These are phyloP conservation scores for Annona cherimola DNA, from an alignment of 164 flowering plant genomes.

Conservation along the genomic window DNA sequence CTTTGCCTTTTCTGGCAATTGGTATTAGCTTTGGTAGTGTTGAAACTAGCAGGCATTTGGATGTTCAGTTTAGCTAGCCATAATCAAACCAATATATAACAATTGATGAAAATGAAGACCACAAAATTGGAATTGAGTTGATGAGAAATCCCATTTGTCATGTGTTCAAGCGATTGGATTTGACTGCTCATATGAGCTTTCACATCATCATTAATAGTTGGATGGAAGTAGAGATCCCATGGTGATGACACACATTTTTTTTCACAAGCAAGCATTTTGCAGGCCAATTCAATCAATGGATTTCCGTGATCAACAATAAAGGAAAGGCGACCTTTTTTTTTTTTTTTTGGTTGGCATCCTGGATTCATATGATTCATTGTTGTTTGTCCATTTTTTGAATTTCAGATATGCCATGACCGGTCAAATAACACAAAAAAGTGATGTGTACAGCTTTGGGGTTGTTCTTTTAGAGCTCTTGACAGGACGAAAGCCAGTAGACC, in stretches of 20 bases:
- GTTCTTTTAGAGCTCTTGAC: slow-evolving; percentile 84
- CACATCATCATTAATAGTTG: not conserved
- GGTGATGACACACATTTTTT: not conserved
- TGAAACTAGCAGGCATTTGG: no score
- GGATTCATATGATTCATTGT: not conserved
- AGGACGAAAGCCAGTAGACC: slow-evolving; percentile 90
- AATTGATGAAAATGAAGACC: no score
- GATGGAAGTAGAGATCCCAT: not conserved
- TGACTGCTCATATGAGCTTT: not conserved
- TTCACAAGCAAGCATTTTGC: not conserved
- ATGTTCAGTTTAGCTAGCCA: no score
- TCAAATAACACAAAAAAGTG: slow-evolving; percentile 77
- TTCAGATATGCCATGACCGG: slow-evolving; percentile 94
- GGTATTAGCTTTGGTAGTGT: no score
- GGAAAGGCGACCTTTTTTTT: no score
- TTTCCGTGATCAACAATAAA: not conserved
- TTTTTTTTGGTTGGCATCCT: not conserved
- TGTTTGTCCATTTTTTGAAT: not conserved
- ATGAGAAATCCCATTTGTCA: not conserved
- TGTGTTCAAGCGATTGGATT: no score
- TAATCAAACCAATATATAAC: no score
- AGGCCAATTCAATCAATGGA: not conserved
- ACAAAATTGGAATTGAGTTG: not conserved
- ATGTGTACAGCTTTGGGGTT: slow-evolving; percentile 88
- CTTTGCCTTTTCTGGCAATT: no score